A percentile compares a stretch with the other conserved stretches of the same genome.
Conservation (phyloP, 2,329 filamentous ascomycete species). For the Fusarium dimerum region DNA sequence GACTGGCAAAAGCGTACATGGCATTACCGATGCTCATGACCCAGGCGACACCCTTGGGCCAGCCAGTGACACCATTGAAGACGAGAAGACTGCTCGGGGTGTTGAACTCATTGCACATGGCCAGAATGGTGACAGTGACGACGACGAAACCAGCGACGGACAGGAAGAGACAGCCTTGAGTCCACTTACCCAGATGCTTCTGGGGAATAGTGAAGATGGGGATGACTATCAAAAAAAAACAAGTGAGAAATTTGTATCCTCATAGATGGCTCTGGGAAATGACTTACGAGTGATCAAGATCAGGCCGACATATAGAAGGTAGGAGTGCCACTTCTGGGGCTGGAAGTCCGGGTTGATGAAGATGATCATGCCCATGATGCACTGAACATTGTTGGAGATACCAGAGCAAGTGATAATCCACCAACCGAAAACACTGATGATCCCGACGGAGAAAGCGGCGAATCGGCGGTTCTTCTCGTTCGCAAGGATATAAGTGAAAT, state of each 20-base stretch:
- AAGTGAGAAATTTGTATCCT: not conserved
- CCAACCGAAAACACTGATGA: conserved; percentile 17
- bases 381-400: conserved; percentile 16
- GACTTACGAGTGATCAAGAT: conserved; percentile 15
- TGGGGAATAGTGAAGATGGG: conserved; percentile 22
- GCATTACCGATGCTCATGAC: conserved; percentile 16
- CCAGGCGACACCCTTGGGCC: conserved; percentile 17
- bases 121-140: conserved; percentile 3
- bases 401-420: conserved; percentile 23
- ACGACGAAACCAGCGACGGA: conserved; percentile 14
- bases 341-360: conserved; percentile 13
- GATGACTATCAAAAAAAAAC: conserved; percentile 10
- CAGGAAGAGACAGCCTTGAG: conserved; percentile 8
- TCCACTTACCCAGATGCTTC: conserved; percentile 16
- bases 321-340: conserved; percentile 17
- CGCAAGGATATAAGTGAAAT: conserved; percentile 18
- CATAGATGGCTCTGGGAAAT: not conserved
- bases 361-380: conserved; percentile 17
- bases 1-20: conserved; percentile 18
- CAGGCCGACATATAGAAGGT: conserved; percentile 15
- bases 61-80: conserved; percentile 12
- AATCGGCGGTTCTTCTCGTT: conserved; percentile 14
- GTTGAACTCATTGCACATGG: conserved; percentile 14
- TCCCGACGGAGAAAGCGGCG: conserved; percentile 14
- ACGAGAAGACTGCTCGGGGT: conserved; percentile 5